Base-by-base conservation (phyloP, 371 early-diverging fungal genomes). In the Mucor piriformis region DNA sequence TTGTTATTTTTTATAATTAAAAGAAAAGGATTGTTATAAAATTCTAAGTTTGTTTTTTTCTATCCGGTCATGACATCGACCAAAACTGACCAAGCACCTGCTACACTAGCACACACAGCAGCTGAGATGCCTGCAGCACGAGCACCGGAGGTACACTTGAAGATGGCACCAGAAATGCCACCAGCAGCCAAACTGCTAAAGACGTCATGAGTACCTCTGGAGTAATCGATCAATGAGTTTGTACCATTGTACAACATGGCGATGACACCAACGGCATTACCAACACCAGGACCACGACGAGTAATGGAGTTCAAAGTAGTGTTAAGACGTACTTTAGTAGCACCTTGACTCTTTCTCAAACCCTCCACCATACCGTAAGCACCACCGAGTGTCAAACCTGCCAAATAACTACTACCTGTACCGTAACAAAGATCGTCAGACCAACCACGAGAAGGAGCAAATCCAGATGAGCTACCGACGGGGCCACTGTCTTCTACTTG, bases 361-460 rank as follows among this genome's bases (percentile, higher is more conserved):
- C 93, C 94, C 69, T 92, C 91, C 35, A 83, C 73, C 67, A 92
- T 71, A 61, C 94, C 94, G 79, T 83, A 90, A n/a, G 84, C 83
- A 58, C 94, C 94, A 71, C 94, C 94, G 43, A 85, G 57, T 13
- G 86, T 77, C 70, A 93, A 74, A 20, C 92, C 94, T 24, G 86
- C 73, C 59, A 93, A 74, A 65, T 93, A 93, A 59, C 85, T 82
- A 6, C 91, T 84, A 18, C 94, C 94, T 5, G 92, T 90, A 48
- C 94, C 94, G 70, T 93, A 93, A 79, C 92, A 91, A 32, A 93
- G 77, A 77, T 92, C 93, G 55, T 93, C 94, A 42, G 88, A 79
- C 85, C 88, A 88, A 29, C 91, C 85, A 60, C 94, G 83, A 64
- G 88, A 87, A 44, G 93, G 93, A 44, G 92, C 61, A 52, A 86